phyloP scores from a whole-genome alignment of 352 stramenopile genomes.

The Phytophthora cactorum region DNA sequence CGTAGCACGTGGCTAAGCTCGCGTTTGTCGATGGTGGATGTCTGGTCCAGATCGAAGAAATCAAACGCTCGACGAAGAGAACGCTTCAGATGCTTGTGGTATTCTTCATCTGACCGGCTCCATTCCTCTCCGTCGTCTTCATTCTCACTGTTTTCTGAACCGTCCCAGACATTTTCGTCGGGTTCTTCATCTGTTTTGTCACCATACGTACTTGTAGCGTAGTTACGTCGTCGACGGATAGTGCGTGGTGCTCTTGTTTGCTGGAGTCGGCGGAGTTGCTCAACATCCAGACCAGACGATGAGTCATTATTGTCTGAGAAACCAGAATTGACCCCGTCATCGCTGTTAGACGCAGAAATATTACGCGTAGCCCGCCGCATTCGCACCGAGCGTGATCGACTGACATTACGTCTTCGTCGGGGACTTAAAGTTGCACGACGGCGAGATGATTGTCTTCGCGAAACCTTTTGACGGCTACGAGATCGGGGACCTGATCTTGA shows the following conservation, averaged over 20 bases:
- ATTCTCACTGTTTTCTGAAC: conserved; percentile 18
- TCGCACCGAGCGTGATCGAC: conserved; percentile 13
- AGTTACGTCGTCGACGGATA: conserved; percentile 4
- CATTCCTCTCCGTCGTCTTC: conserved; percentile 28
- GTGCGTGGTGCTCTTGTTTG: conserved; percentile 13
- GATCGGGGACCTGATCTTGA: conserved; percentile 4
- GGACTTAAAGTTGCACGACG: conserved; percentile 13
- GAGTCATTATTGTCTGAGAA: conserved; percentile 26
- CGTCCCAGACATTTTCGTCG: conserved; percentile 1
- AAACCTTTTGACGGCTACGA: conserved; percentile 16
- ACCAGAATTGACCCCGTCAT: conserved; percentile 2
- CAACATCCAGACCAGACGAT: conserved; percentile 54
- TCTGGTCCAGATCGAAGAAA: conserved; percentile 82
- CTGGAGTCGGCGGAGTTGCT: conserved; percentile 43
- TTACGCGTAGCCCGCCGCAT: conserved; percentile 7
- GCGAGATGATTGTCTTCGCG: conserved; percentile 6
- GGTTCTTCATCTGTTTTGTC: conserved; percentile 14
- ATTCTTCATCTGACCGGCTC: conserved; percentile 64
- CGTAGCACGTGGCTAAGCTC: conserved; percentile 72
- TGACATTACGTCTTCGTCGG: conserved; percentile 14
- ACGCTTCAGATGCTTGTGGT: conserved; percentile 63
- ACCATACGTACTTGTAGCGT: conserved; percentile 1
- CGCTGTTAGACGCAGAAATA: conserved; percentile 2
- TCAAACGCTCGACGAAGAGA: conserved; percentile 73
- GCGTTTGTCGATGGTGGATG: conserved; percentile 69